Base-by-base conservation (phyloP, 345 rosid genomes). In the Camelina hispida region DNA sequence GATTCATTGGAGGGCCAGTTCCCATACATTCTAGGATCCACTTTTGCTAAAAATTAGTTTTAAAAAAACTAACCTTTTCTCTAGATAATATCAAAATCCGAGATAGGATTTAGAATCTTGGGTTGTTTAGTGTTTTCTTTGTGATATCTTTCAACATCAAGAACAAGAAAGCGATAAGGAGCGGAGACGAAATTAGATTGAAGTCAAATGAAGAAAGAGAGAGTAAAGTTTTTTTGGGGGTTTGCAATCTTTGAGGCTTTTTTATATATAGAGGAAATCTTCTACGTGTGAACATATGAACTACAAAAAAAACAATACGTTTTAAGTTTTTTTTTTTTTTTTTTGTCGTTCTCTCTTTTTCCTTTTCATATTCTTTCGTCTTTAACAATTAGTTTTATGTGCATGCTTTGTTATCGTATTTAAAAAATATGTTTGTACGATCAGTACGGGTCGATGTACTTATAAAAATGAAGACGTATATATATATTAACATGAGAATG, bases 1-100 rank as follows among this genome's bases (percentile, higher is more conserved):
- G 82, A 35, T 77, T 81, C 93, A 68, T 81, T 76, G 55, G 69
- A 63, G 43, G 88, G 66, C 73, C 87, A 81, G 76, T 87, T 87
- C 83, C 91, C 88, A 67, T 58, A 65, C 61, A 73, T 62, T 43
- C 48, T 63, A 73, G 56, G 88, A 84, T 87, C 84, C 71, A 72
- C 51, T 64, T 69, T 70, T 15, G 66, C 59, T 22, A 54, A 4
- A 25, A 22, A 53, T 10, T 55, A 22, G 9, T 3, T 3, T 1
- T 0, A 9, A 14, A 17, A 8, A 6, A 34, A 34, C 35, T 0
- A 42, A 9, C 18, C 12, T 22, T 28, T 28, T n/a, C 2, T 47
- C 13, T 14, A 14, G 1, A 53, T 10, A 57, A 65, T 9, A 63
- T 64, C 56, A 16, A 54, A 28, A 37, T 15, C 25, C 35, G 46